Evolutionary conservation across 1,284 basidiomycete species (phyloP).

Genomic region (Sphaerobolus stellatus): DNA sequence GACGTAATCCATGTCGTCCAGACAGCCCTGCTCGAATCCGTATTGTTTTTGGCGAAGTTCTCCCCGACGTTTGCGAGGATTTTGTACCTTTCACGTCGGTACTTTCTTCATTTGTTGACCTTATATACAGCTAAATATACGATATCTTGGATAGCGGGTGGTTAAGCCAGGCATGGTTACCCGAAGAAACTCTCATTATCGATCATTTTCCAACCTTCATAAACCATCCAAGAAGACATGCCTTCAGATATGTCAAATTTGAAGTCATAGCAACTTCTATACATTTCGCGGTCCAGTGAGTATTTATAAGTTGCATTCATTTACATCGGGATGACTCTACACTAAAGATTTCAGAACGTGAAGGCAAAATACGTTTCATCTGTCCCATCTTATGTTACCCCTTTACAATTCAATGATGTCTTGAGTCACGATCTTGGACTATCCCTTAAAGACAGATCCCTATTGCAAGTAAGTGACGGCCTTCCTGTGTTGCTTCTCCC

Average conservation of each 20-base stretch:
- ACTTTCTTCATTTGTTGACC: too few species aligned
- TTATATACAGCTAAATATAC: too few species aligned
- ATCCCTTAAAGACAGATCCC: not conserved
- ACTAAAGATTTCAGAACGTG: slow-evolving; percentile 5
- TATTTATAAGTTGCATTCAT: not conserved
- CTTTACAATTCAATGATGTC: not conserved
- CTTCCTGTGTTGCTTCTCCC: not conserved
- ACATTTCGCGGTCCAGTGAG: slow-evolving; percentile 15
- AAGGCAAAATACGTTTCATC: not conserved
- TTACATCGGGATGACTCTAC: not conserved
- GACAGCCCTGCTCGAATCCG: not conserved
- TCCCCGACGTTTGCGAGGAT: not conserved
- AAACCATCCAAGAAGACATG: slow-evolving; percentile 18
- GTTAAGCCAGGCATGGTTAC: slow-evolving; percentile 21
- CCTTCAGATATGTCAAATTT: slow-evolving; percentile 24
- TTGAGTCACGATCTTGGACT: not conserved
- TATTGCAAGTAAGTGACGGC: not conserved
- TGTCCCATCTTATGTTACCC: not conserved
- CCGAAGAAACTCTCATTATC: slow-evolving; percentile 20
- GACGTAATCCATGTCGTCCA: not conserved
- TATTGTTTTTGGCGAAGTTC: not conserved
- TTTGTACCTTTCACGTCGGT: slow-evolving; percentile 4
- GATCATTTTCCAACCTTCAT: slow-evolving; percentile 16
- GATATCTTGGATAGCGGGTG: slow-evolving; percentile 1
- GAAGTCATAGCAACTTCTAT: slow-evolving; percentile 19